Percentiles rank a stretch among this genome's conserved stretches.
Conservation (phyloP, 2,329 filamentous ascomycete species). For the Decorospora gaudefroyi region DNA sequence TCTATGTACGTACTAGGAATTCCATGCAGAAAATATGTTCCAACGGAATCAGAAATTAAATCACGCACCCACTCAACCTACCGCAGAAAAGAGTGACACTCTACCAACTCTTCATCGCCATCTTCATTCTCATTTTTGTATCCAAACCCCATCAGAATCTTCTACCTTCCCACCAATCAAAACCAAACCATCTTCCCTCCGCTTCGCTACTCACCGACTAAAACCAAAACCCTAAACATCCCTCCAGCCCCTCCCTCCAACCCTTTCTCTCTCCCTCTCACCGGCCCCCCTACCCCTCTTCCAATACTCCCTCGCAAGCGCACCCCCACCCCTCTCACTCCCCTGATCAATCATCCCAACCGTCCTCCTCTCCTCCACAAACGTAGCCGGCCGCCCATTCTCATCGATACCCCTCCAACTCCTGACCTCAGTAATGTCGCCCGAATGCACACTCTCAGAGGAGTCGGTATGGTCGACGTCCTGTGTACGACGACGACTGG, state of each 20-base stretch:
- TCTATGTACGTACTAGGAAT: too few relatives aligned
- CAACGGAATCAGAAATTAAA: too few relatives aligned
- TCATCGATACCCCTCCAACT: conserved; percentile 39
- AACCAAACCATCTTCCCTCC: background rate
- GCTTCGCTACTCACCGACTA: too few relatives aligned
- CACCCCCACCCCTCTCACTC: conserved; percentile 12
- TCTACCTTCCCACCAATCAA: too few relatives aligned
- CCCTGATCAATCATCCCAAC: conserved; percentile 18
- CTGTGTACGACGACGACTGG: conserved; percentile 8
- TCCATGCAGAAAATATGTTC: too few relatives aligned
- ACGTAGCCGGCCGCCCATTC: conserved; percentile 33
- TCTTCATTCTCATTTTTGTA: too few relatives aligned
- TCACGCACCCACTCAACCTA: too few relatives aligned
- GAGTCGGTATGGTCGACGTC: conserved; percentile 30
- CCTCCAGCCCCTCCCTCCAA: conserved; percentile 10
- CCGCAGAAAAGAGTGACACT: too few relatives aligned
- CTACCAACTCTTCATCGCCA: too few relatives aligned
- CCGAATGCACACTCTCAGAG: conserved; percentile 29
- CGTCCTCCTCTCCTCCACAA: conserved; percentile 31
- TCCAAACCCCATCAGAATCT: too few relatives aligned
- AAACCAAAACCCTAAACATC: conserved; percentile 9
- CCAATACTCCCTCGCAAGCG: conserved; percentile 6
- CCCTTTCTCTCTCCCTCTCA: conserved; percentile 4
- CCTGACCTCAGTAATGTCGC: conserved; percentile 23
- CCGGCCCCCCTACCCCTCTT: conserved; percentile 1